Percentiles rank a stretch among this genome's conserved stretches.
These are phyloP conservation scores for Aquilaria malaccensis DNA, from an alignment of 345 rosid genomes.

Conservation along the genomic window DNA sequence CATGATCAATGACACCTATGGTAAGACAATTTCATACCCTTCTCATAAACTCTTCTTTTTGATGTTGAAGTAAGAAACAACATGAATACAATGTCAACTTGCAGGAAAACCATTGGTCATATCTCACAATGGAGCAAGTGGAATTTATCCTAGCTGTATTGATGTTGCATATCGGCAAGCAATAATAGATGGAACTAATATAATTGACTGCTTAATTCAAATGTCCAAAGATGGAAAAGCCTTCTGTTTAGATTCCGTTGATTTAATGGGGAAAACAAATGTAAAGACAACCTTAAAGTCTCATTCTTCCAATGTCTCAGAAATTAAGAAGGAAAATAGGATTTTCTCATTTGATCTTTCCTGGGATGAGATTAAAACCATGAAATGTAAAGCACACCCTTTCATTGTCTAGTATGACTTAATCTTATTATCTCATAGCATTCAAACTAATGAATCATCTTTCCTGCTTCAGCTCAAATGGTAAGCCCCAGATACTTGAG, in stretches of 20 bases:
- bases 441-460: background rate
- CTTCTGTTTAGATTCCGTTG: slow-evolving; percentile 64
- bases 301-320: slow-evolving; percentile 41
- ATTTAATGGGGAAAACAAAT: slow-evolving; percentile 51
- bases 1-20: slow-evolving; percentile 19
- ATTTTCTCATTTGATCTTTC: slow-evolving; percentile 84
- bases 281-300: slow-evolving; percentile 51
- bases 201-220: slow-evolving; percentile 78
- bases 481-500: slow-evolving; percentile 46
- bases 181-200: slow-evolving; percentile 61
- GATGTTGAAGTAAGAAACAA: background rate
- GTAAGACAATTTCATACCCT: slow-evolving; percentile 18
- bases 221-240: slow-evolving; percentile 79
- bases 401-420: background rate
- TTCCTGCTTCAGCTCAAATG: slow-evolving; percentile 60
- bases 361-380: slow-evolving; percentile 77
- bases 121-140: slow-evolving; percentile 86
- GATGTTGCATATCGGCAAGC: slow-evolving; percentile 84
- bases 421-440: background rate
- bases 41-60: background rate
- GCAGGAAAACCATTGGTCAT: slow-evolving; percentile 47
- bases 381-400: slow-evolving; percentile 44
- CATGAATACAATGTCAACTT: background rate
- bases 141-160: slow-evolving; percentile 68
- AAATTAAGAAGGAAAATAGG: slow-evolving; percentile 51